Evolutionary conservation across 2,329 filamentous ascomycete genomes (phyloP), one percentile per base, ranked within the genome.

Genomic region (Byssochlamys sp.): DNA sequence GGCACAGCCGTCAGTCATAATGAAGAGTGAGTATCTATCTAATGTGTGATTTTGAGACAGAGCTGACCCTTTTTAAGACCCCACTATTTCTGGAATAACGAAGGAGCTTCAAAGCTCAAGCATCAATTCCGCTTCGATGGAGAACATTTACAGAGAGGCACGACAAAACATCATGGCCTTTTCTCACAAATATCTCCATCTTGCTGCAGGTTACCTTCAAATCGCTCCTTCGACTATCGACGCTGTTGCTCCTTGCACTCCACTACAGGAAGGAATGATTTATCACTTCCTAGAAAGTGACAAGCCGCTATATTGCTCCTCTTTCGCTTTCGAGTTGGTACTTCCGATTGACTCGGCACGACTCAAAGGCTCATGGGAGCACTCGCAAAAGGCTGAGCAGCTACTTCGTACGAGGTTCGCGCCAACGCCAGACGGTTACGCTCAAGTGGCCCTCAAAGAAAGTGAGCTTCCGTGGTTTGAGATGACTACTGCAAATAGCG

Each of bases 241-340:
- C 66, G 82, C 83, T 58, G 82, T 96, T 55, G 84, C 84, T 0
- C 91, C 91, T 3, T 96, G 91, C 67, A 95, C 91, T 0, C 83
- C 91, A 0, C 75, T 96, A 0, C 91, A 96, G 66, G 84, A 92
- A 68, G 91, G 91, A 0, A 92, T 96, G 77, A 84, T 96, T 54
- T 87, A 87, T 4, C 81, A 85, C 53, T 86, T 85, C 26, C 69
- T 88, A 39, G 81, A 83, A 9, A 83, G 76, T 19, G 73, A 79
- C 0, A 69, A 75, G 0, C 77, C 79, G 0, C 73, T 87, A 0
- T 96, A 96, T 67, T 95, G 92, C 70, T 91, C 91, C 57, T 78
- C 79, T 0, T 95, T 96, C 66, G 73, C 72, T 0, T 84, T 92
- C 50, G 63, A 75, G 0, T 71, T 95, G 0, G 57, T 70, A 0